Conservation (phyloP, 495 filamentous ascomycete species). For the Annulohypoxylon nitens region DNA sequence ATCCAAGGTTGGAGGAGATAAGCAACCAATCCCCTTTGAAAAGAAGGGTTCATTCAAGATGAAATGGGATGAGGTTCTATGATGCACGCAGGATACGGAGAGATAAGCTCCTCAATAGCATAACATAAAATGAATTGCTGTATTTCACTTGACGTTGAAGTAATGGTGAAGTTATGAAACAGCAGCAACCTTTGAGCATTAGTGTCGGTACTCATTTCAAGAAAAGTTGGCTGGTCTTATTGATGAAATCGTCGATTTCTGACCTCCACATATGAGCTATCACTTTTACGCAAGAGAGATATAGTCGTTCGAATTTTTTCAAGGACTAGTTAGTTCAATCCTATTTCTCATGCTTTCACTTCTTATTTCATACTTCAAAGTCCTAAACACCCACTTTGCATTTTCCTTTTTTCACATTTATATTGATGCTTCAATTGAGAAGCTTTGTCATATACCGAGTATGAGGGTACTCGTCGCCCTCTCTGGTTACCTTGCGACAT, state of each 20-base stretch:
- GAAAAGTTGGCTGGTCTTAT: too few relatives aligned
- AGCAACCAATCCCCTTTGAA: background rate
- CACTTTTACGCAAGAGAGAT: background rate
- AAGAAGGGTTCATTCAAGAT: background rate
- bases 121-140: background rate
- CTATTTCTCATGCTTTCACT: background rate
- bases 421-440: background rate
- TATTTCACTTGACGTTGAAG: background rate
- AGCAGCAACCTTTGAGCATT: too few relatives aligned
- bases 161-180: background rate
- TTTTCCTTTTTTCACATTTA: background rate
- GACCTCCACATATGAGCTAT: too few relatives aligned
- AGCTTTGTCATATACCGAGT: background rate
- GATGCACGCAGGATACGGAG: background rate
- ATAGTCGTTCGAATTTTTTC: background rate
- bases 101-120: background rate
- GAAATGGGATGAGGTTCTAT: background rate
- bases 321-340: background rate
- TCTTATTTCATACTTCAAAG: background rate
- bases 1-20: background rate
- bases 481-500: background rate
- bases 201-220: too few relatives aligned
- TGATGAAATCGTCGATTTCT: too few relatives aligned
- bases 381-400: background rate
- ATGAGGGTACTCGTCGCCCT: background rate